phyloP scores from a whole-genome alignment of 2,329 filamentous ascomycete species.

The Magnaporthiopsis incrustans region DNA sequence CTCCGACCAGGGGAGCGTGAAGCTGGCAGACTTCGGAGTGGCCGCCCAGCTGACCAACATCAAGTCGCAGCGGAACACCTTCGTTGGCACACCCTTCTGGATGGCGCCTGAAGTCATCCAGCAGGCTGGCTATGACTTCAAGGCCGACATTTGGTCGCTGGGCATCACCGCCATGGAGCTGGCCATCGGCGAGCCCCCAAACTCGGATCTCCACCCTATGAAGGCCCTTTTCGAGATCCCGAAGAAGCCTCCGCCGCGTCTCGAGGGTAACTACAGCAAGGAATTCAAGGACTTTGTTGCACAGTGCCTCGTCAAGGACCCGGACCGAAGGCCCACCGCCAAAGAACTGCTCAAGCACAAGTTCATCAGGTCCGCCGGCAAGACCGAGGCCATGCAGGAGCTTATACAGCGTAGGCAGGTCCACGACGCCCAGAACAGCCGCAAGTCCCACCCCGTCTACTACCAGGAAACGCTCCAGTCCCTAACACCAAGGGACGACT shows the following conservation, averaged over 20 bases:
- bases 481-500: constrained; percentile 56
- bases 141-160: constrained; percentile 88
- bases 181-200: constrained; percentile 79
- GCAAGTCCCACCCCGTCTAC: constrained; percentile 66
- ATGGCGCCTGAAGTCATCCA: constrained; percentile 95
- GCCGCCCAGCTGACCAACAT: constrained; percentile 95
- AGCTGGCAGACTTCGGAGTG: constrained; percentile 94
- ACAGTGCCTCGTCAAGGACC: constrained; percentile 86
- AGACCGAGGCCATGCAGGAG: constrained; percentile 80
- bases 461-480: constrained; percentile 87
- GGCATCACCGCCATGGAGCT: constrained; percentile 90
- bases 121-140: constrained; percentile 75
- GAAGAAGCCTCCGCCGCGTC: constrained; percentile 73
- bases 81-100: constrained; percentile 96
- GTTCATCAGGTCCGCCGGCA: constrained; percentile 82
- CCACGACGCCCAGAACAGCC: constrained; percentile 67
- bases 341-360: constrained; percentile 81
- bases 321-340: constrained; percentile 73
- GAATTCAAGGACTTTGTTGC: constrained; percentile 94
- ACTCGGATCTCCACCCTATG: constrained; percentile 83
- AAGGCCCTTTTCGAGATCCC: constrained; percentile 89
- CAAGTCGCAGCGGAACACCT: constrained; percentile 94
- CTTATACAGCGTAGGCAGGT: constrained; percentile 75
- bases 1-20: constrained; percentile 84
- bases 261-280: constrained; percentile 79